phyloP scores from a whole-genome alignment of 208 protist genomes.

The Acanthamoeba culbertsoni region DNA sequence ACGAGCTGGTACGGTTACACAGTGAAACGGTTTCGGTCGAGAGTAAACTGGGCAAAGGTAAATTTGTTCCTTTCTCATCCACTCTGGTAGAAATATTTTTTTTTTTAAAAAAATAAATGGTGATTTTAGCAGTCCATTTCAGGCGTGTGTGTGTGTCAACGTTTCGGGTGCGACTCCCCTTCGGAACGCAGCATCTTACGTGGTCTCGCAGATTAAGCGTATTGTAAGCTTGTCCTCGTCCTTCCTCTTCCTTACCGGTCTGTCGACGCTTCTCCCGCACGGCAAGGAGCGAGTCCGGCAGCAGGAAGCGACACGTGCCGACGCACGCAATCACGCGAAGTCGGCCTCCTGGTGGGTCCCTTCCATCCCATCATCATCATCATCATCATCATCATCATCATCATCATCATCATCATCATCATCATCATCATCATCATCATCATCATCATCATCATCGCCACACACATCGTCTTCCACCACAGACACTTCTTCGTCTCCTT shows the following conservation, averaged over 20 bases:
- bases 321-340: neutral
- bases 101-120: neutral
- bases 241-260: neutral
- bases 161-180: neutral
- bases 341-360: constrained; percentile 34
- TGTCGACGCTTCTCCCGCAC: neutral
- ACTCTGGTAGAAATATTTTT: neutral
- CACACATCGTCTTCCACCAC: too few species aligned
- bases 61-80: too few species aligned
- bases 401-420: too few species aligned
- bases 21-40: constrained; percentile 21
- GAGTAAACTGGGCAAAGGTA: constrained; percentile 13
- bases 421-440: too few species aligned
- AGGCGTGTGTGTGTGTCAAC: too few species aligned
- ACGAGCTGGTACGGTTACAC: constrained; percentile 61
- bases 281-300: neutral
- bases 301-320: neutral
- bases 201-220: neutral
- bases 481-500: too few species aligned
- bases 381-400: too few species aligned
- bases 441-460: too few species aligned
- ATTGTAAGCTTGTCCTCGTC: neutral
- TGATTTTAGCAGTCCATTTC: neutral
- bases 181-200: constrained; percentile 26
- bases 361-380: neutral